These are phyloP conservation scores for Heliophila coronopifolia DNA, from an alignment of 441 rosid genomes.

Conservation along the genomic window DNA sequence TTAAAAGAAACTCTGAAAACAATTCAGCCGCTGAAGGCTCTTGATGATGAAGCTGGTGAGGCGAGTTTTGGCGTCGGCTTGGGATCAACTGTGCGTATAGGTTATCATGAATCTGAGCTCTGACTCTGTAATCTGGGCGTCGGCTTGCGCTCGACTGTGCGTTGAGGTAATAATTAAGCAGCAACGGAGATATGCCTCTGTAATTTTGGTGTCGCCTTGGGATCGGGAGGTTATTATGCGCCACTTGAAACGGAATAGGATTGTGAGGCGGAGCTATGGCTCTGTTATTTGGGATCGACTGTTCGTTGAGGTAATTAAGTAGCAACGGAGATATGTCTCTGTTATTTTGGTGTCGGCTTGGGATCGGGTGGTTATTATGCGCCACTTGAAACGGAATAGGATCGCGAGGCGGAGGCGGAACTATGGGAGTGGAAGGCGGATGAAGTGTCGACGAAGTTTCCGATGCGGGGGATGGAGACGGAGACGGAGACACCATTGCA, in stretches of 20 bases:
- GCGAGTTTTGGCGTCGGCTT: conserved; percentile 17
- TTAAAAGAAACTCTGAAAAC: too few species aligned
- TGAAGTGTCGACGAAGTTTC: background rate
- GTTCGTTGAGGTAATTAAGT: too few species aligned
- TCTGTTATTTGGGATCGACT: conserved; percentile 14
- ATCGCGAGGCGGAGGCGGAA: conserved; percentile 14
- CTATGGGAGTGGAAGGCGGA: background rate
- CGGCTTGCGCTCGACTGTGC: too few species aligned
- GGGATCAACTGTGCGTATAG: conserved; percentile 19
- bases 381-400: conserved; percentile 28
- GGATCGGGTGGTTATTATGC: conserved; percentile 11
- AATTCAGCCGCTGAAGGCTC: conserved; percentile 26
- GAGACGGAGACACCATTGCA: background rate
- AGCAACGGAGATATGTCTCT: too few species aligned
- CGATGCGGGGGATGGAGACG: conserved; percentile 8
- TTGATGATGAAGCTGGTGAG: too few species aligned
- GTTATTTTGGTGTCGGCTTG: too few species aligned
- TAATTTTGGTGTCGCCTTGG: too few species aligned
- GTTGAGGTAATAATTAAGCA: too few species aligned
- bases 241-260: conserved; percentile 27
- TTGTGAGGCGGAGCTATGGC: conserved; percentile 11
- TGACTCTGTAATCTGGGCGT: too few species aligned
- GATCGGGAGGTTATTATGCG: conserved; percentile 13
- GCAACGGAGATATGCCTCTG: too few species aligned
- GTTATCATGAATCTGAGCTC: conserved; percentile 17